Base-by-base conservation (phyloP, 441 rosid genomes). In the Pelargonium myrrhifolium region DNA sequence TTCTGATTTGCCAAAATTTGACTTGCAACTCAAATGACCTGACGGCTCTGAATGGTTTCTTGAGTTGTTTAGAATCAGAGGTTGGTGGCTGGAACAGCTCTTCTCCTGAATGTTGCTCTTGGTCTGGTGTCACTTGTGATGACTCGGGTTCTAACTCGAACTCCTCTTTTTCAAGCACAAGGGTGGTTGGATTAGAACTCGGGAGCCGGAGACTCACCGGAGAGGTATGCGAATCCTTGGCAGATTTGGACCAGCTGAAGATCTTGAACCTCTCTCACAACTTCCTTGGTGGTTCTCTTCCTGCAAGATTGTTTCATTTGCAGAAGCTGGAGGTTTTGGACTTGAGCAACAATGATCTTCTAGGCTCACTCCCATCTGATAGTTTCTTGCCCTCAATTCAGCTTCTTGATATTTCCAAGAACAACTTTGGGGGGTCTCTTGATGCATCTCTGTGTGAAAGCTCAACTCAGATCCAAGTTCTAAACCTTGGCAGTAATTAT, bases 61-160 rank as follows among this genome's bases (percentile, higher is more conserved):
- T 35, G 39, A 35, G 39, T 35, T 35, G 39, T 35, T 35, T 35
- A 35, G 39, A 35, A 35, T 35, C 39, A 35, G 39, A 35, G 39
- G 6, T 35, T 35, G 39, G 39, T 35, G 39, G 39, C 39, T 35
- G 39, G 39, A 35, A 35, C 39, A 35, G 39, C 4, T 71, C 79
- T 2, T 18, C 68, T 6, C 76, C 39, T 35, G 39, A 79, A 63
- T 89, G 96, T 78, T 92, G 97, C 42, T 20, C 35, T 40, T 92
- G 96, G 97, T 64, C 49, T 1, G 94, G 97, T 61, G 63, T 89
- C 77, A 68, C 79, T 15, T 89, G 97, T 69, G 76, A 58, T 5
- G 39, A 6, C 60, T 31, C 69, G 31, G 22, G 35, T 42, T 60
- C 1, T 62, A 35, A 6, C 39, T 35, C 39, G 65, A 76, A 7